Evolutionary conservation across 306 rosid genomes (phyloP).

Genomic region (Cucurbita pepo): DNA sequence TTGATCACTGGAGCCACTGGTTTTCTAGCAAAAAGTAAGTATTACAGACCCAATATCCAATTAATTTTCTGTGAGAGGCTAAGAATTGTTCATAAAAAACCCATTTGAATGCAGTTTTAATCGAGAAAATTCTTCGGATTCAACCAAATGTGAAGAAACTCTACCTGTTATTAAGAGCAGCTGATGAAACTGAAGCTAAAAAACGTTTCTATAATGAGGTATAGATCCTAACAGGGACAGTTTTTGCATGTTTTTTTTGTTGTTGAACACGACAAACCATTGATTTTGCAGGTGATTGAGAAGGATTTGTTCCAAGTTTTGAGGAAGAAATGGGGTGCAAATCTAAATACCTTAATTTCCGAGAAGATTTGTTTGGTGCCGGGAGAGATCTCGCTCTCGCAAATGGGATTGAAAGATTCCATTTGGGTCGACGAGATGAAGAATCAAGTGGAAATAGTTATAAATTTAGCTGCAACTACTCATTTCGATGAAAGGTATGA

Average conservation of each 20-base stretch:
- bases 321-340: slow-evolving; percentile 41
- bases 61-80: too few relatives aligned
- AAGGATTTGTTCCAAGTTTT: slow-evolving; percentile 54
- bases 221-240: background rate
- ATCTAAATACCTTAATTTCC: slow-evolving; percentile 23
- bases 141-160: slow-evolving; percentile 79
- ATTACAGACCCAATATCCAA: background rate
- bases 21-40: slow-evolving; percentile 1
- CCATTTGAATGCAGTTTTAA: slow-evolving; percentile 27
- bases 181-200: slow-evolving; percentile 35
- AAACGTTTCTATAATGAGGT: slow-evolving; percentile 63
- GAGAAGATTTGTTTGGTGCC: slow-evolving; percentile 49
- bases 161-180: slow-evolving; percentile 56
- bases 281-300: slow-evolving; percentile 27
- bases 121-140: slow-evolving; percentile 68
- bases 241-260: background rate
- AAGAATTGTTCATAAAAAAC: background rate
- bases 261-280: background rate
- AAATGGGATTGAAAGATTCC: slow-evolving; percentile 39
- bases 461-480: slow-evolving; percentile 77
- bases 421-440: slow-evolving; percentile 25
- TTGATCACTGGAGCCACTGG: slow-evolving; percentile 2
- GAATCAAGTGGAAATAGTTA: slow-evolving; percentile 30
- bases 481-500: slow-evolving; percentile 62
- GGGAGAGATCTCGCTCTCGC: slow-evolving; percentile 43